A percentile compares a stretch with the other conserved stretches of the same genome.
These are phyloP conservation scores for Dactylorhiza incarnata DNA, from an alignment of 106 monocot genomes.

Conservation along the genomic window DNA sequence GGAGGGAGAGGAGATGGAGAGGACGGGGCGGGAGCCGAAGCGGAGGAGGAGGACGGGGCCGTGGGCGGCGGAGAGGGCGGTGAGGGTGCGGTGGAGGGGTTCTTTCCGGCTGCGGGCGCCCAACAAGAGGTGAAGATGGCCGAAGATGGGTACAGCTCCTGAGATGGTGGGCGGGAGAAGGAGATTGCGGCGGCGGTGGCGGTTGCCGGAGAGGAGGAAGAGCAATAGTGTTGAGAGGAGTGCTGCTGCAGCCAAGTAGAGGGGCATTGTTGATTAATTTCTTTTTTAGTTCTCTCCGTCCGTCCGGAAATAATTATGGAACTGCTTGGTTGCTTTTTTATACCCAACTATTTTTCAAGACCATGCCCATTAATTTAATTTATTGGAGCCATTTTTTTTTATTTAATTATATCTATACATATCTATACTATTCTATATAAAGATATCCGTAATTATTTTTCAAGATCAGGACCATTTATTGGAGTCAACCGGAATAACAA, in stretches of 20 bases:
- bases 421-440: too few species aligned
- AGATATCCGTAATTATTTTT: too few species aligned
- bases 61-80: neutral
- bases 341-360: too few species aligned
- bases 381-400: too few species aligned
- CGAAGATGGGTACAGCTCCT: neutral
- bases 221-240: neutral
- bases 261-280: neutral
- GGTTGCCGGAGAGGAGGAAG: neutral
- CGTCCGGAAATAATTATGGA: too few species aligned
- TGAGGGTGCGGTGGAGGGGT: conserved; percentile 1
- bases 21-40: neutral
- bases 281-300: too few species aligned
- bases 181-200: neutral
- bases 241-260: too few species aligned
- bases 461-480: too few species aligned
- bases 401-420: too few species aligned
- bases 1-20: neutral
- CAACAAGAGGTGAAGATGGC: neutral
- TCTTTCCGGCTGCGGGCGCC: neutral
- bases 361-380: too few species aligned
- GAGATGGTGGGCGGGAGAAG: neutral
- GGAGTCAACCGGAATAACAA: too few species aligned
- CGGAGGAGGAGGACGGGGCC: neutral
- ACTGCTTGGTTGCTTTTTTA: too few species aligned